Base-by-base conservation (phyloP, 1,284 basidiomycete genomes). In the Moesziomyces globuligerus region DNA sequence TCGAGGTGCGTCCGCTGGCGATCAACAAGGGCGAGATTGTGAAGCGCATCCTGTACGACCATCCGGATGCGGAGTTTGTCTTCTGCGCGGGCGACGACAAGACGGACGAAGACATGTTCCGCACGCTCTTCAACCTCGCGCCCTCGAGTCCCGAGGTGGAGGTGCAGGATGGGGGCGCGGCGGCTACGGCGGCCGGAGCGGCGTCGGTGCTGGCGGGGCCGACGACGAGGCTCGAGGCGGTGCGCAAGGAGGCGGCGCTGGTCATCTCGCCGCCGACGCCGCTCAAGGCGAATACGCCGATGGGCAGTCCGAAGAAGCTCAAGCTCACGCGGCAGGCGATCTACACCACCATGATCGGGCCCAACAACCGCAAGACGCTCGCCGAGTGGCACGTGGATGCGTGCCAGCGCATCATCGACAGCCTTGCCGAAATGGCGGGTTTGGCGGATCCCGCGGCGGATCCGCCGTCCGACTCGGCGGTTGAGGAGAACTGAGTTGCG, bases 1-100 rank as follows among this genome's bases (percentile, higher is more conserved):
- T 98, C 49, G 95, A 98, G 85, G 94, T 97, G 23, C 89, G 95
- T 57, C 95, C 94, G 34, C 87, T 91, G 53, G 94, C 93, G 0
- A 89, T 97, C 76, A 98, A 97, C 87, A 97, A 98, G 88, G 95
- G 95, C 57, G 95, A 98, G 85, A 98, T 98, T 78, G 94, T 97
- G 75, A 93, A 94, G 85, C 86, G 94, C 43, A 89, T 98, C 56
- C 82, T 97, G 60, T 97, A 94, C 86, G 86, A 90, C 81, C 90
- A 97, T 85, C 90, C 93, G 2, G 93, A 96, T 70, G 90, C 91
- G 44, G 92, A 96, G 83, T 95, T 97, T 82, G 87, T 97, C 79
- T 94, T 98, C 85, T 98, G 95, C 83, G 94, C 93, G 0, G 95
- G 95, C 48, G 95, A 98, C 81, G 95, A 98, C 86, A 97, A 97